These are phyloP conservation scores for Geranomyces variabilis DNA, from an alignment of 192 early-diverging fungal genomes.

Conservation along the genomic window DNA sequence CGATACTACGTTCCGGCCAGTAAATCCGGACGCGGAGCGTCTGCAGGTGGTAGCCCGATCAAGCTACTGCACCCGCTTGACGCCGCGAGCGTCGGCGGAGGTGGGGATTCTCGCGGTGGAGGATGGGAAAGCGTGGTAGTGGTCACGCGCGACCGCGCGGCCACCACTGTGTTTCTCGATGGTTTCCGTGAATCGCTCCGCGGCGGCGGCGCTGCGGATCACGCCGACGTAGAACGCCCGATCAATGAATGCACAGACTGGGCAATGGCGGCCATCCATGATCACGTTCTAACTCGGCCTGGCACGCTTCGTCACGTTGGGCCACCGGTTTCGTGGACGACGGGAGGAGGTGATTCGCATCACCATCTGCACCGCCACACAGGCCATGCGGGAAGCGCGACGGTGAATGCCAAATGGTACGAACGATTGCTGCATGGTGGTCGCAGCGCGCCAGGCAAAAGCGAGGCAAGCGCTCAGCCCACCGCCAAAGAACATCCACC, in stretches of 20 bases:
- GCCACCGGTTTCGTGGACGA: neutral
- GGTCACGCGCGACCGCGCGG: slow-evolving; percentile 41
- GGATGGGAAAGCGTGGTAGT: slow-evolving; percentile 34
- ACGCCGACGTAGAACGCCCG: neutral
- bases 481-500: neutral
- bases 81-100: slow-evolving; percentile 13
- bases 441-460: neutral
- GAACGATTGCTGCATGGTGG: slow-evolving; percentile 1
- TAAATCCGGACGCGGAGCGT: neutral
- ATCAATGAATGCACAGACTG: slow-evolving; percentile 51
- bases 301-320: slow-evolving; percentile 22
- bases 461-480: too few species aligned
- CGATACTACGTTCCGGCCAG: slow-evolving; percentile 38
- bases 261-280: slow-evolving; percentile 35
- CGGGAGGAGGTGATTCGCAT: neutral
- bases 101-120: slow-evolving; percentile 8
- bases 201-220: neutral
- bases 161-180: slow-evolving; percentile 40
- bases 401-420: slow-evolving; percentile 7
- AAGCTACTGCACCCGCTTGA: slow-evolving; percentile 14
- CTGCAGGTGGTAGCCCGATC: neutral
- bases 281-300: slow-evolving; percentile 37
- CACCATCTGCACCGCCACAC: too few species aligned
- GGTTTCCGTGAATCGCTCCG: neutral
- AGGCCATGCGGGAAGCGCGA: neutral